phyloP scores from a whole-genome alignment of 2,329 filamentous ascomycete genomes.

The Periconia sp. region DNA sequence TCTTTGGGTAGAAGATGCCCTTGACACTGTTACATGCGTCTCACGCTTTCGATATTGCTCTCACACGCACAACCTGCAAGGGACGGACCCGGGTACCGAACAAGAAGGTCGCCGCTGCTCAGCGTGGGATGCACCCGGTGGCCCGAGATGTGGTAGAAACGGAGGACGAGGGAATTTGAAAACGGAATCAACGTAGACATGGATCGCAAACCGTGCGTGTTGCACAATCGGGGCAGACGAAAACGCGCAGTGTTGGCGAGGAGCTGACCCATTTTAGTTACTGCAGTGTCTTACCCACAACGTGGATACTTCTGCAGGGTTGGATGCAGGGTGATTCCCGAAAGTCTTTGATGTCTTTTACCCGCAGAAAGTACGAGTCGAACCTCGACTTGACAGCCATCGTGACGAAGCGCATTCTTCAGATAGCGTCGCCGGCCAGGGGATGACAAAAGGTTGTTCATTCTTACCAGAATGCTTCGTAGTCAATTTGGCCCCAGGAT shows the following conservation, averaged over 20 bases:
- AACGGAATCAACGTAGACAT: not conserved
- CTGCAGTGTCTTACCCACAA: slow-evolving; percentile 1
- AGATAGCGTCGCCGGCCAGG: not conserved
- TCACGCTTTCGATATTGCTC: slow-evolving; percentile 2
- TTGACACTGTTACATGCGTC: slow-evolving; percentile 13
- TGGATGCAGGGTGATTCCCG: too few relatives aligned
- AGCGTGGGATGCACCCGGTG: not conserved
- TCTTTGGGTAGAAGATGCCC: slow-evolving; percentile 1
- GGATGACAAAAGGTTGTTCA: slow-evolving; percentile 2
- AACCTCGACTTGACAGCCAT: too few relatives aligned
- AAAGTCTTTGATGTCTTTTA: too few relatives aligned
- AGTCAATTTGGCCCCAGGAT: not conserved
- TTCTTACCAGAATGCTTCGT: not conserved
- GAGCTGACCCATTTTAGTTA: not conserved
- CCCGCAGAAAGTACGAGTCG: too few relatives aligned
- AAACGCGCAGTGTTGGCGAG: not conserved
- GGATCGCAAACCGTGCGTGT: not conserved
- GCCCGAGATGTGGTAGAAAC: not conserved
- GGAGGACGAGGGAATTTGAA: slow-evolving; percentile 1
- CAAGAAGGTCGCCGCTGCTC: slow-evolving; percentile 5
- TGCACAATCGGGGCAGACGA: not conserved
- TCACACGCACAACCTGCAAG: slow-evolving; percentile 2
- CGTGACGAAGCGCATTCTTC: not conserved
- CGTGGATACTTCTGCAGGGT: too few relatives aligned
- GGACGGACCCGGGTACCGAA: slow-evolving; percentile 1